These are phyloP conservation scores for Zoysia pacifica DNA, from an alignment of 176 grass and related monocot species.

Conservation along the genomic window DNA sequence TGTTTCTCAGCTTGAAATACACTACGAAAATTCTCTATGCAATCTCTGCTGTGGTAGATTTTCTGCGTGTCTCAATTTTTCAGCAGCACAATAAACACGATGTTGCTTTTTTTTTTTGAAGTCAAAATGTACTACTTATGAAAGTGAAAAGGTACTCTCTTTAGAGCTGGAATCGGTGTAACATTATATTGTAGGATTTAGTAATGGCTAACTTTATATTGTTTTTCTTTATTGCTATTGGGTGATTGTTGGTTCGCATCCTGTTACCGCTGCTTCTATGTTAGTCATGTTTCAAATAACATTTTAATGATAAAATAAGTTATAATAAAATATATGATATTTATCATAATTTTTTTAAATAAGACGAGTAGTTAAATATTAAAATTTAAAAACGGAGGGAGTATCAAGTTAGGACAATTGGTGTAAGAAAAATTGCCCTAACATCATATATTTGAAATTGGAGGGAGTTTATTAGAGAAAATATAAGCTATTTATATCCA, in stretches of 20 bases:
- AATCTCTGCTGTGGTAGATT: slow-evolving; percentile 4
- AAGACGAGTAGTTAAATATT: too few relatives aligned
- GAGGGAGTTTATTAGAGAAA: too few relatives aligned
- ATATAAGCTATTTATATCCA: neutral
- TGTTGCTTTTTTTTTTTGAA: neutral
- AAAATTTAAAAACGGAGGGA: too few relatives aligned
- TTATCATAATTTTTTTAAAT: too few relatives aligned
- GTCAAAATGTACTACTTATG: slow-evolving; percentile 14
- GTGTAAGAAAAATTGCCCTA: neutral
- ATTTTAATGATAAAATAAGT: neutral
- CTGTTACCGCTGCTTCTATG: neutral
- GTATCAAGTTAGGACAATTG: neutral
- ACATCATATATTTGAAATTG: neutral
- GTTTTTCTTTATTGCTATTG: slow-evolving; percentile 1
- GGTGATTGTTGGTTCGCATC: neutral
- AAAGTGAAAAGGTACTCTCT: slow-evolving; percentile 21
- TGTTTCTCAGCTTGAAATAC: neutral
- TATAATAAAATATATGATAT: too few relatives aligned
- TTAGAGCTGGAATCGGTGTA: neutral
- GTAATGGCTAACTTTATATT: slow-evolving; percentile 11
- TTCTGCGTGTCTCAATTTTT: slow-evolving; percentile 7
- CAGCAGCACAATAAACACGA: neutral
- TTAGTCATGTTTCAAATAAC: neutral
- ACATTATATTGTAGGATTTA: slow-evolving; percentile 4
- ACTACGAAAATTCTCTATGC: neutral